Evolutionary conservation across 2,329 filamentous ascomycete species (phyloP).

Genomic region (Cladosporium halotolerans): DNA sequence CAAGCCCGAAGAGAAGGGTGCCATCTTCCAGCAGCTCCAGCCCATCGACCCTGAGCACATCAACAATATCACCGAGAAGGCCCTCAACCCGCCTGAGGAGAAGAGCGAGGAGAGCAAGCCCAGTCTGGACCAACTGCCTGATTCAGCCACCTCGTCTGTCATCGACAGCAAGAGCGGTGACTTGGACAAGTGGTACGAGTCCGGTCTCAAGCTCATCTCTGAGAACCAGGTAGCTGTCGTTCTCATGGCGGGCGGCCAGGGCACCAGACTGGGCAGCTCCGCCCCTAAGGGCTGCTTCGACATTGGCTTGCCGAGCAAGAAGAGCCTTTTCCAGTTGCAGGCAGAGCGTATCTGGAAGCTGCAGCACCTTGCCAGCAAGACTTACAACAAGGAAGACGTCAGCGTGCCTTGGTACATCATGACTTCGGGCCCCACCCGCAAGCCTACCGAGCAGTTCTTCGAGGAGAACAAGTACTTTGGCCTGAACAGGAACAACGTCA

Average conservation of each 20-base stretch:
- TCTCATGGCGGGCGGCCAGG: slow-evolving; percentile 94
- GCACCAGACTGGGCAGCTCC: slow-evolving; percentile 87
- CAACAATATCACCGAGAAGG: slow-evolving; percentile 77
- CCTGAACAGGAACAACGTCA: slow-evolving; percentile 73
- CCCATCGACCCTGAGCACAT: slow-evolving; percentile 79
- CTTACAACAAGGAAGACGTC: slow-evolving; percentile 54
- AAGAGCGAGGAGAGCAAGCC: slow-evolving; percentile 48
- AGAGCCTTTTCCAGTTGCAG: slow-evolving; percentile 96
- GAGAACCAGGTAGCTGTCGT: slow-evolving; percentile 74
- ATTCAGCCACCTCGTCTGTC: slow-evolving; percentile 79
- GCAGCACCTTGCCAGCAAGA: slow-evolving; percentile 70
- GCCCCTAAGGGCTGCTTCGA: slow-evolving; percentile 97
- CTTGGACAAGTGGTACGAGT: slow-evolving; percentile 76
- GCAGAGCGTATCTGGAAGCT: slow-evolving; percentile 87
- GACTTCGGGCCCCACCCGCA: slow-evolving; percentile 91
- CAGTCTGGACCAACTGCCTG: slow-evolving; percentile 78
- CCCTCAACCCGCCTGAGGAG: slow-evolving; percentile 66
- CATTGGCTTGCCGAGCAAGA: slow-evolving; percentile 85
- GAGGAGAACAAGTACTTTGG: slow-evolving; percentile 87
- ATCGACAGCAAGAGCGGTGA: slow-evolving; percentile 78
- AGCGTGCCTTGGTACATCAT: slow-evolving; percentile 98
- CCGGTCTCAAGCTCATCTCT: slow-evolving; percentile 59
- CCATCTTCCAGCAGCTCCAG: slow-evolving; percentile 74
- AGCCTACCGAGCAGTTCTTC: slow-evolving; percentile 91
- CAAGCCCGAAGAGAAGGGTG: slow-evolving; percentile 62